Percentiles rank a stretch among this genome's conserved stretches.
These are phyloP conservation scores for Pestalotiopsis sp. DNA, from an alignment of 2,329 filamentous ascomycete species.

Conservation along the genomic window DNA sequence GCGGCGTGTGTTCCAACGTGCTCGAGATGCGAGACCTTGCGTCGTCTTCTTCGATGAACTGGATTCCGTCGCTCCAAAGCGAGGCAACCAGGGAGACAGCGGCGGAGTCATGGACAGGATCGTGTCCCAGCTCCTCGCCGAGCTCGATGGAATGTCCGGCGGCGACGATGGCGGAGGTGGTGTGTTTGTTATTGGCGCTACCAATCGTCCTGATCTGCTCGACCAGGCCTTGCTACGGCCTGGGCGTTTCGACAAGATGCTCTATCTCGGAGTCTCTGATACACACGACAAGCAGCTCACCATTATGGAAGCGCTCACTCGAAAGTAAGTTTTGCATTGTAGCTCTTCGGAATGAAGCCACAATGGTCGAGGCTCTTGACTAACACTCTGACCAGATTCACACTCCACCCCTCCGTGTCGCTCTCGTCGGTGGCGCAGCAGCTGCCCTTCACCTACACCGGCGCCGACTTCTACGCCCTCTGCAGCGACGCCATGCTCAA, in stretches of 20 bases:
- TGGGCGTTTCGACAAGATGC: constrained; percentile 96
- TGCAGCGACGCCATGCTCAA: constrained; percentile 99
- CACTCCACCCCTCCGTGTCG: constrained; percentile 77
- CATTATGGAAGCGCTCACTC: constrained; percentile 89
- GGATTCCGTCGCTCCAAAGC: constrained; percentile 91
- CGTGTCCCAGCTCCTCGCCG: constrained; percentile 90
- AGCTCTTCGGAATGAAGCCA: no score
- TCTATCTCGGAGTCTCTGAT: constrained; percentile 94
- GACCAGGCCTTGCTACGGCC: constrained; percentile 89
- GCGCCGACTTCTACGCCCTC: constrained; percentile 94
- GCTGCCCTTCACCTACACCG: constrained; percentile 94
- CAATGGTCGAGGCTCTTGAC: no score
- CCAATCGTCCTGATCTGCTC: constrained; percentile 89
- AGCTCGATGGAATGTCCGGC: constrained; percentile 96
- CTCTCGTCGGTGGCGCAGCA: constrained; percentile 72
- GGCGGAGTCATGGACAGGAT: constrained; percentile 98
- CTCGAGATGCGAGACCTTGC: constrained; percentile 82
- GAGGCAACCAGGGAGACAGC: constrained; percentile 95
- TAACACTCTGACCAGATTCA: constrained; percentile 63
- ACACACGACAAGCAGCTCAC: constrained; percentile 95
- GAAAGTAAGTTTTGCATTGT: constrained; percentile 66
- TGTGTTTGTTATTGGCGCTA: constrained; percentile 96
- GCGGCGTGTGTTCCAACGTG: constrained; percentile 83
- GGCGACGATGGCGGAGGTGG: constrained; percentile 80
- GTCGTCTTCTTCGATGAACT: constrained; percentile 94